A percentile compares a stretch with the other conserved stretches of the same genome.
Conservation (phyloP, 139 green algal species). For the Limnomonas spitsbergensis region DNA sequence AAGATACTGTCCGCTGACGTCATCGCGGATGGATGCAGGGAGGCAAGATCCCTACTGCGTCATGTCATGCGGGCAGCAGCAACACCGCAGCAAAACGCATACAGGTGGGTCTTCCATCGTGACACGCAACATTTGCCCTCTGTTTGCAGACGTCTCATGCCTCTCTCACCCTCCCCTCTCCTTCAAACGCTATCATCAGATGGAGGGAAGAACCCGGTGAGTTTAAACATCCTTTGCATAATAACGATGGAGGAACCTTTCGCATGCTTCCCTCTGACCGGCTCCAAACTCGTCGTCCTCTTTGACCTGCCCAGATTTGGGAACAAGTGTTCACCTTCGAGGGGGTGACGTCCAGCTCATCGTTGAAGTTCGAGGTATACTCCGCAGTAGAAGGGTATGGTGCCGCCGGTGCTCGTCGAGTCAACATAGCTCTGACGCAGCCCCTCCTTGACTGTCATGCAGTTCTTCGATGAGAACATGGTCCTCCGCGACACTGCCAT, state of each 20-base stretch:
- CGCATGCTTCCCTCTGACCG: not conserved
- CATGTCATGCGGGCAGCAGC: not conserved
- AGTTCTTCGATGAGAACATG: conserved; percentile 51
- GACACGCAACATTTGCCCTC: too few species aligned
- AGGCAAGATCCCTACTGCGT: conserved; percentile 18
- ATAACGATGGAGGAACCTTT: not conserved
- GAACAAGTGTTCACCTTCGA: conserved; percentile 34
- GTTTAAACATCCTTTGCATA: not conserved
- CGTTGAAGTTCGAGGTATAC: conserved; percentile 37
- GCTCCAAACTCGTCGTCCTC: not conserved
- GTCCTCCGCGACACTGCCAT: conserved; percentile 38
- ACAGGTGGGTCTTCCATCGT: conserved; percentile 1
- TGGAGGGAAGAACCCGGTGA: conserved; percentile 26
- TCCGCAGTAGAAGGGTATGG: not conserved
- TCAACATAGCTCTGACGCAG: not conserved
- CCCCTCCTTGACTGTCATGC: not conserved
- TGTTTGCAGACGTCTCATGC: not conserved
- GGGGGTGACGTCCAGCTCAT: not conserved
- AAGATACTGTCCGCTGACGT: too few species aligned
- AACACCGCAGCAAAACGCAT: conserved; percentile 8
- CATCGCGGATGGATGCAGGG: not conserved
- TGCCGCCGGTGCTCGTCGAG: not conserved
- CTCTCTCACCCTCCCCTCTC: not conserved
- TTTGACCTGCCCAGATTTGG: conserved; percentile 23
- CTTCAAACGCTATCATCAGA: conserved; percentile 13